Conservation (phyloP, 208 protist genomes). For the Leishmania mexicana region DNA sequence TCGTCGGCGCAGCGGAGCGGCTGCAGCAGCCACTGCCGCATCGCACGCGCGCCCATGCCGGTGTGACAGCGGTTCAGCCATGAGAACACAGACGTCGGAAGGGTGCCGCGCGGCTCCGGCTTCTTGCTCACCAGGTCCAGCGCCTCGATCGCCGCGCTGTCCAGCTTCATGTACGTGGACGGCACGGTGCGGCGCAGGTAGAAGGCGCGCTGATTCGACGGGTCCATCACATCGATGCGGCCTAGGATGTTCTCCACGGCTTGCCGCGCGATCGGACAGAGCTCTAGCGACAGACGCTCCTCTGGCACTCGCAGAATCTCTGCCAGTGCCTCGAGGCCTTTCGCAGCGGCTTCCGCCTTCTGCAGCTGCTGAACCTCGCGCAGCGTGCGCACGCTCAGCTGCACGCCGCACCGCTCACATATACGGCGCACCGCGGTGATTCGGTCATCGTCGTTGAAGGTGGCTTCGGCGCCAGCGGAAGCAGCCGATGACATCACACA, state of each 20-base stretch:
- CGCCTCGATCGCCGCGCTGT: constrained; percentile 91
- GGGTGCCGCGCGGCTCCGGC: constrained; percentile 70
- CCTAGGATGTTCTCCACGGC: constrained; percentile 72
- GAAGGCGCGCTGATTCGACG: constrained; percentile 71
- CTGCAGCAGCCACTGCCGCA: constrained; percentile 98
- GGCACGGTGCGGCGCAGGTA: constrained; percentile 80
- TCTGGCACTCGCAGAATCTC: constrained; percentile 88
- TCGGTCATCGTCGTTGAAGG: constrained; percentile 44
- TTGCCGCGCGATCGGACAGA: constrained; percentile 48
- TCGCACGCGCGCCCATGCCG: constrained; percentile 94
- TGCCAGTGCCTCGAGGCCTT: constrained; percentile 45
- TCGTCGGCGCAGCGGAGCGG: constrained; percentile 91
- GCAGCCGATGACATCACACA: constrained; percentile 8
- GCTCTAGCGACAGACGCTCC: constrained; percentile 51
- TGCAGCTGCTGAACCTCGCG: constrained; percentile 37
- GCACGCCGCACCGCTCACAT: constrained; percentile 77
- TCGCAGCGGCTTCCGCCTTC: constrained; percentile 18
- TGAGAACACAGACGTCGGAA: constrained; percentile 87
- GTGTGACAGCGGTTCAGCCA: constrained; percentile 97
- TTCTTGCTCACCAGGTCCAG: constrained; percentile 92
- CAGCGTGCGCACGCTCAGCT: constrained; percentile 38
- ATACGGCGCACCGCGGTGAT: constrained; percentile 68
- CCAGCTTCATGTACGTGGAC: constrained; percentile 94
- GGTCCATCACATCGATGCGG: constrained; percentile 70
- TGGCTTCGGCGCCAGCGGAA: constrained; percentile 1